Evolutionary conservation across 2,329 filamentous ascomycete genomes (phyloP).

Genomic region (Arthrobotrys iridis): DNA sequence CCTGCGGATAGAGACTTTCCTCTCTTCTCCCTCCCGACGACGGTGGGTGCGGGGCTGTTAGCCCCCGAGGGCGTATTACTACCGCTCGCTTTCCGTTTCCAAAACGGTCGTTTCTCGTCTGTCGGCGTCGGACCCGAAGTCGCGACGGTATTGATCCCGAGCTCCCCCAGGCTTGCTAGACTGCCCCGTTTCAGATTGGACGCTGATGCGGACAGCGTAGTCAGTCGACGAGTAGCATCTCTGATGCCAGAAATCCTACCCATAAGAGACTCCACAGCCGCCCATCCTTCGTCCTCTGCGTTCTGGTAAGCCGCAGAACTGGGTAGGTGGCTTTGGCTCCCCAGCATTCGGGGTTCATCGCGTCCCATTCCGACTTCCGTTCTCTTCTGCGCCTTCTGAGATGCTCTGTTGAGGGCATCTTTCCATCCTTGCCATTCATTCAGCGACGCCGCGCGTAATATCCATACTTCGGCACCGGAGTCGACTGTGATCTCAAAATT

Average conservation of each 20-base stretch:
- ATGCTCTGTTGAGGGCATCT: constrained; percentile 84
- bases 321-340: constrained; percentile 35
- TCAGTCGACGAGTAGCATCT: constrained; percentile 85
- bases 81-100: constrained; percentile 84
- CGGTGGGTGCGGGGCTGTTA: constrained; percentile 61
- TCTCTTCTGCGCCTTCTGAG: constrained; percentile 69
- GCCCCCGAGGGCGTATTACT: constrained; percentile 61
- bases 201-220: constrained; percentile 68
- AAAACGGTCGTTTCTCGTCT: constrained; percentile 78
- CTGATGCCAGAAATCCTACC: constrained; percentile 86
- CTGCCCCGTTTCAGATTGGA: constrained; percentile 53
- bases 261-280: constrained; percentile 83
- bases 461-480: constrained; percentile 96
- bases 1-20: constrained; percentile 54
- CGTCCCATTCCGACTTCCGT: constrained; percentile 52
- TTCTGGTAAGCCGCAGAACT: constrained; percentile 55
- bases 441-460: constrained; percentile 81
- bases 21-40: constrained; percentile 41
- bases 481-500: constrained; percentile 94
- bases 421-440: constrained; percentile 92
- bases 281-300: constrained; percentile 84
- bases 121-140: constrained; percentile 49
- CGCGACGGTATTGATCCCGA: constrained; percentile 27
- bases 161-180: constrained; percentile 35
- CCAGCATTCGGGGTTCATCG: constrained; percentile 22